Evolutionary conservation across 2,329 filamentous ascomycete genomes (phyloP).

Genomic region (Verticillium dahliae): DNA sequence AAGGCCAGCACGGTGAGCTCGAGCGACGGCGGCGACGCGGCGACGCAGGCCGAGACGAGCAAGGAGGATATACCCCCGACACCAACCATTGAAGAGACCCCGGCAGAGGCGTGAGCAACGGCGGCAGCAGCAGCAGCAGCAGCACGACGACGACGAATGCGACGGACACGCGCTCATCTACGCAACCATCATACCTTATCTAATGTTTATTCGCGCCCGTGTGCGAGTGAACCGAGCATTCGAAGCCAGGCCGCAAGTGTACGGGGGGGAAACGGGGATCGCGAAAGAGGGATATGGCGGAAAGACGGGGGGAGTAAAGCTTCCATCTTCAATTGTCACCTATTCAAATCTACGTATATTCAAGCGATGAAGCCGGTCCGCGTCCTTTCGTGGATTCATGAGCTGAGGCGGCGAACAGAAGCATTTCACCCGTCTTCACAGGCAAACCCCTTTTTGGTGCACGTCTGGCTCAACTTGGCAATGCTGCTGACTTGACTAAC

Average conservation of each 20-base stretch:
- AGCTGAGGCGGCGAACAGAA: not conserved
- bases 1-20: conserved; percentile 39
- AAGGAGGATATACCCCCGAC: conserved; percentile 12
- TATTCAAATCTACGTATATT: conserved; percentile 2
- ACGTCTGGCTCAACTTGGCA: not conserved
- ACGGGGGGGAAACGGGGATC: not conserved
- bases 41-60: conserved; percentile 7
- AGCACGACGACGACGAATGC: conserved; percentile 3
- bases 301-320: not conserved
- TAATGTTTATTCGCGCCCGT: conserved; percentile 11
- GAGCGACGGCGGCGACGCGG: conserved; percentile 9
- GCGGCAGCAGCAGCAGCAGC: conserved; percentile 2
- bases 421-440: not conserved
- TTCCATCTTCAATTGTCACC: conserved; percentile 2
- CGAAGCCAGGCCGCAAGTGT: not conserved
- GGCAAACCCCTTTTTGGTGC: not conserved
- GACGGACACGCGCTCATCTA: conserved; percentile 7
- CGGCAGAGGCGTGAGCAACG: conserved; percentile 10
- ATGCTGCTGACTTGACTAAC: not conserved
- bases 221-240: not conserved
- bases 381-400: not conserved
- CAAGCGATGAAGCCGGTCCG: not conserved
- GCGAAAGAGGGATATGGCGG: not conserved
- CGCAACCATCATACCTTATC: conserved; percentile 6
- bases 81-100: conserved; percentile 10